Conservation (phyloP, 805 yeast genomes). For the Yarrowia sp. region DNA sequence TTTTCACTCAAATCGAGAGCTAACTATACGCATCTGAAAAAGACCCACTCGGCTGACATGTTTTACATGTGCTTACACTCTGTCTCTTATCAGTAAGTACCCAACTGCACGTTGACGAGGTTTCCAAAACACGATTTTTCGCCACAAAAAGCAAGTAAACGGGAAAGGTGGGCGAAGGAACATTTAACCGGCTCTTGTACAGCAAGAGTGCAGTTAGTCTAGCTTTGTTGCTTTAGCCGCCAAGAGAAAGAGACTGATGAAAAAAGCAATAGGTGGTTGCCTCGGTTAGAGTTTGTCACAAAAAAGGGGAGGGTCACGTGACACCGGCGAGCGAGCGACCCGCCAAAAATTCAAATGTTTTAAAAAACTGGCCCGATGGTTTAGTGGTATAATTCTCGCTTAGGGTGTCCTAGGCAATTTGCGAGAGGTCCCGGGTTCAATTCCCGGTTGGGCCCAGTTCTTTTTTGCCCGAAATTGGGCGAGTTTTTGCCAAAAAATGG, state of each 20-base stretch:
- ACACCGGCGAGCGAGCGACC: background rate
- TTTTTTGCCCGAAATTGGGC: background rate
- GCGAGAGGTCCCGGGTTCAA: constrained; percentile 39
- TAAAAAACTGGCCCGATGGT: constrained; percentile 34
- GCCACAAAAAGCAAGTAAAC: background rate
- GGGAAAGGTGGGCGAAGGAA: constrained; percentile 10
- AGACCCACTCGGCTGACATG: background rate
- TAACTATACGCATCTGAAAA: background rate
- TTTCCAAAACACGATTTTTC: background rate
- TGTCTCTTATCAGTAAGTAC: background rate
- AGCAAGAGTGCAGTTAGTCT: background rate
- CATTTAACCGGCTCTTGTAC: constrained; percentile 5
- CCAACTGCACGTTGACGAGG: background rate
- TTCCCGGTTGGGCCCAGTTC: constrained; percentile 37
- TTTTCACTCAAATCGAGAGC: background rate
- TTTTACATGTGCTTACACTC: background rate
- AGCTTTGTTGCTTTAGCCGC: background rate
- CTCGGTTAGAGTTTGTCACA: background rate
- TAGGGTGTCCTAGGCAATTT: constrained; percentile 37
- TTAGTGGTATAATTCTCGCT: constrained; percentile 39
- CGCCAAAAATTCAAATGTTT: background rate
- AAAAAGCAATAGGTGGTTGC: constrained; percentile 13
- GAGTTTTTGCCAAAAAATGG: too few species aligned
- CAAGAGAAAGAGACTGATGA: background rate
- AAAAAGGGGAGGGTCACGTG: background rate